Base-by-base conservation (phyloP, 148 eudicot species). In the Cornus kousa region DNA sequence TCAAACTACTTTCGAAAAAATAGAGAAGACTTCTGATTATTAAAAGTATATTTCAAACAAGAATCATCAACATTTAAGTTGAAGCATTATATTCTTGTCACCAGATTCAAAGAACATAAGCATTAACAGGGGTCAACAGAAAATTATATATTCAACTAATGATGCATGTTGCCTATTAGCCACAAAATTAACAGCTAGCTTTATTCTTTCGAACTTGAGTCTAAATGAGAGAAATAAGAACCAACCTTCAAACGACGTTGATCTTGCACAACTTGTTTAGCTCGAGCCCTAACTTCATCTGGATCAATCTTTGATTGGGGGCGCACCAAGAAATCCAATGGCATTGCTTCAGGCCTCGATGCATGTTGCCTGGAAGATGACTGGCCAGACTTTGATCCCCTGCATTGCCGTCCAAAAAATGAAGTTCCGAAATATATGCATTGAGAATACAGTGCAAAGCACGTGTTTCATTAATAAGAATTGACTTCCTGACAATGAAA, bases 251-350 rank as follows among this genome's bases (percentile, higher is more conserved):
- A 0, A 12, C 91, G 97, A 14, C 95, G 94, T 84, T 88, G 95
- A 86, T 96, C 98, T 67, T 87, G 90, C 46, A 85, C 88, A 74
- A 84, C 79, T 80, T 91, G 95, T 83, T 91, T 93, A 74, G 94
- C 88, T 50, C 98, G 90, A 48, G 99, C 97, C 82, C 99, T 82
- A 28, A 96, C 76, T 86, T 89, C 95, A 68, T 93, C 99, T 0
- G 99, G 99, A 81, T 96, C 99, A 84, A 96, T 87, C 86, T 94
- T 96, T 46, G 99, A 96, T 75, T 91, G 97, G 57, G 99, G 99
- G 16, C 99, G 97, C 74, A 96, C 88, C 62, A 88, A 3, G 82
- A 96, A 96, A 83, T 96, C 98, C 89, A 96, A 84, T 62, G 98
- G 86, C 90, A 95, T 94, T 76, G 99, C 99, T 80, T 96, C 99